phyloP scores from a whole-genome alignment of 2,329 filamentous ascomycete species.

The Sclerotinia borealis region DNA sequence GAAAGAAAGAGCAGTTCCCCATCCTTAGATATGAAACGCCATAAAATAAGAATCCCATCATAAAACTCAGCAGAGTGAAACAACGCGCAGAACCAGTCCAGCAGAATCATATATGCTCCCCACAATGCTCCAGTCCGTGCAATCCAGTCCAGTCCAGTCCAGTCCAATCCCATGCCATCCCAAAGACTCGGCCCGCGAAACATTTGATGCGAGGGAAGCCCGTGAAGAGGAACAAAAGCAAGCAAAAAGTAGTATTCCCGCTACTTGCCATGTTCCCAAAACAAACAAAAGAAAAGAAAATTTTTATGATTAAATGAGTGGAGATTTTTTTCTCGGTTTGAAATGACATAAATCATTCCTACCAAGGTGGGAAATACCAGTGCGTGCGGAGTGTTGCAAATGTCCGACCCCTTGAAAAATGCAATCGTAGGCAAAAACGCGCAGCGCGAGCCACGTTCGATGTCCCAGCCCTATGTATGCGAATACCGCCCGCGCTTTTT shows the following conservation, averaged over 20 bases:
- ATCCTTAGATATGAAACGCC: constrained; percentile 1
- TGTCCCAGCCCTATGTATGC: constrained; percentile 30
- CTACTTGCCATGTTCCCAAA: not conserved
- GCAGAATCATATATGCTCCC: not conserved
- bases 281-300: not conserved
- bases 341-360: not conserved
- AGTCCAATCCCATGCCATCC: not conserved
- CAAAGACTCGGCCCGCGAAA: constrained; percentile 4
- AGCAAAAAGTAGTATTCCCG: not conserved
- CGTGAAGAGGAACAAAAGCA: not conserved
- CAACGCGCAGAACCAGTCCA: constrained; percentile 1
- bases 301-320: not conserved
- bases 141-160: not conserved
- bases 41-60: not conserved
- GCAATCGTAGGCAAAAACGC: constrained; percentile 14
- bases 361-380: not conserved
- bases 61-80: not conserved
- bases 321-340: not conserved
- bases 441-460: constrained; percentile 33
- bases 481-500: constrained; percentile 16
- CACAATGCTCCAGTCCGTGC: not conserved
- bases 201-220: not conserved
- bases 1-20: not conserved
- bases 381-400: not conserved
- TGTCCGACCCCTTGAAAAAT: not conserved